These are phyloP conservation scores for Galerina sulciceps DNA, from an alignment of 768 basidiomycete genomes.

Conservation along the genomic window DNA sequence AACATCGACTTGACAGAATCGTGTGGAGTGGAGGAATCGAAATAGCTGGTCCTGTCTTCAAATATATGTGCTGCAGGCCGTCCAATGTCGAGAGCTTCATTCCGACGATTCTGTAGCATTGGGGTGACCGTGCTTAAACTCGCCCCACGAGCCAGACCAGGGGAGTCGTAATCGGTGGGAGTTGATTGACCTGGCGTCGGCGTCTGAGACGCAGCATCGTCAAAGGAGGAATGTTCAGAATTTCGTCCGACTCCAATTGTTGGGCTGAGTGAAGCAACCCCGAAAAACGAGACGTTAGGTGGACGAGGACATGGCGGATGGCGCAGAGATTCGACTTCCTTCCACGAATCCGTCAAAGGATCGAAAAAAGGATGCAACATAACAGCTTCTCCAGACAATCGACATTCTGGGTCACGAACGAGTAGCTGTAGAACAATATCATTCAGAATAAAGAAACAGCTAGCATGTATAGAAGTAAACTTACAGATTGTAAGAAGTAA, in stretches of 20 bases:
- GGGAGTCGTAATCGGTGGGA: neutral
- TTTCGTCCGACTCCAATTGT: conserved; percentile 8
- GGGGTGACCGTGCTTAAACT: neutral
- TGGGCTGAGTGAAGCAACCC: neutral
- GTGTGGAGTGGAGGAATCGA: neutral
- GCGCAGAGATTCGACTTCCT: conserved; percentile 31
- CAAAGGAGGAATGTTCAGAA: neutral
- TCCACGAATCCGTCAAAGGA: conserved; percentile 29
- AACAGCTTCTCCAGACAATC: conserved; percentile 30
- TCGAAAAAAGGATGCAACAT: conserved; percentile 32
- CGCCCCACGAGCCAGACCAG: neutral
- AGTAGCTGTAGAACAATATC: conserved; percentile 26
- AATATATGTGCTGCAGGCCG: neutral
- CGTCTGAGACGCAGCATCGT: neutral
- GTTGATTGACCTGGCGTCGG: no score
- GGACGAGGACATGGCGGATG: conserved; percentile 28
- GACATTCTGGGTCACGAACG: conserved; percentile 23
- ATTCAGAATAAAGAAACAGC: neutral
- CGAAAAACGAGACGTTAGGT: conserved; percentile 20
- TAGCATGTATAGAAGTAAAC: conserved; percentile 1
- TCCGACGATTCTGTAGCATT: neutral
- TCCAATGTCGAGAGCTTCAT: neutral
- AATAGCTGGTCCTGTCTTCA: neutral
- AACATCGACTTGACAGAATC: neutral
- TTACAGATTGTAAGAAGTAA: conserved; percentile 28